A percentile compares a stretch with the other conserved stretches of the same genome.
Evolutionary conservation across 2,329 filamentous ascomycete genomes (phyloP).

Genomic region (Drechslerella stenobrocha): DNA sequence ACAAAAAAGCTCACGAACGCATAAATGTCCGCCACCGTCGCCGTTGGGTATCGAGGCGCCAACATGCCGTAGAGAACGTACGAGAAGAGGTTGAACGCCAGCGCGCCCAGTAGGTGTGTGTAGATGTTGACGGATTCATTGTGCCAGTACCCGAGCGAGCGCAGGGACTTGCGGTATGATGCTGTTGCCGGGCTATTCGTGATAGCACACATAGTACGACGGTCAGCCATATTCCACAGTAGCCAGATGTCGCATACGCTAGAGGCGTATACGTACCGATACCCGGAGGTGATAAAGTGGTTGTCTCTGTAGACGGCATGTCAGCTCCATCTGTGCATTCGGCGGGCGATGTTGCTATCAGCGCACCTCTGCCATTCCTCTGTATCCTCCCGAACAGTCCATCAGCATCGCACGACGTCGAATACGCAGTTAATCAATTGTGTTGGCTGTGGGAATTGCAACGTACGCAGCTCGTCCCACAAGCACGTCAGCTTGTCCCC

Average conservation of each 20-base stretch:
- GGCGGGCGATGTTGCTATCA: slow-evolving; percentile 54
- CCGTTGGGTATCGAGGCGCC: slow-evolving; percentile 67
- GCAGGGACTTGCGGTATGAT: slow-evolving; percentile 39
- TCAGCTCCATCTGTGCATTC: neutral
- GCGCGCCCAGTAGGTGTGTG: slow-evolving; percentile 69
- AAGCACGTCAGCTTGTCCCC: slow-evolving; percentile 51
- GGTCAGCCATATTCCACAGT: no score
- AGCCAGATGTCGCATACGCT: no score
- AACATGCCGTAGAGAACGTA: slow-evolving; percentile 63
- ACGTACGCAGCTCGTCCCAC: slow-evolving; percentile 52
- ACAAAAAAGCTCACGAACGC: slow-evolving; percentile 78
- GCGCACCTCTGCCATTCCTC: slow-evolving; percentile 40
- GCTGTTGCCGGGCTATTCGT: slow-evolving; percentile 65
- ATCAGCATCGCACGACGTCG: slow-evolving; percentile 3
- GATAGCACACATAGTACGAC: slow-evolving; percentile 52
- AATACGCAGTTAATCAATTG: neutral
- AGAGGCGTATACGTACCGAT: slow-evolving; percentile 57
- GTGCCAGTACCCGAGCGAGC: slow-evolving; percentile 22
- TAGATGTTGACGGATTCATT: slow-evolving; percentile 73
- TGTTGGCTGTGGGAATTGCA: slow-evolving; percentile 20
- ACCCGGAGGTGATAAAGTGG: slow-evolving; percentile 69
- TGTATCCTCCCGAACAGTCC: neutral
- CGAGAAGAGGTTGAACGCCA: slow-evolving; percentile 59
- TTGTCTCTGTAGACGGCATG: slow-evolving; percentile 61
- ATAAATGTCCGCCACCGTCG: slow-evolving; percentile 66